Evolutionary conservation across 495 filamentous ascomycete species (phyloP), one percentile per base, ranked within the genome.

Genomic region (Penicillium paradoxum): DNA sequence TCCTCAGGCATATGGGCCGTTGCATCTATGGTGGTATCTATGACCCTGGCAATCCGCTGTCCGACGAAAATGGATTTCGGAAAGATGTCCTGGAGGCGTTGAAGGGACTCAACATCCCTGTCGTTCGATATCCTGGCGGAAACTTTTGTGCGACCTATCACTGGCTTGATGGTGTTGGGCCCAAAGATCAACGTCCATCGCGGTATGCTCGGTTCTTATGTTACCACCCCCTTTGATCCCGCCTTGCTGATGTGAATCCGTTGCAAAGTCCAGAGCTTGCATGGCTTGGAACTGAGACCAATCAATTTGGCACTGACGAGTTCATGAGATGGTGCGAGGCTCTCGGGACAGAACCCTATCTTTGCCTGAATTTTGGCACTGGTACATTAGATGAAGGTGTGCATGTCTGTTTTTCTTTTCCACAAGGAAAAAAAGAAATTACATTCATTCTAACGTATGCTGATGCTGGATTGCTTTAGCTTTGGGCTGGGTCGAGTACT

Each of bases 21-120:
- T 91, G 87, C 70, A 89, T 91, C 66, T 91, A 91, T 64, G 87
- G 87, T 49, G 88, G 88, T 52, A 87, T 91, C 62, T 90, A 89
- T 68, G 87, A 90, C 53, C 87, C 86, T 2, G 76, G 72, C 11
- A 89, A 81, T 62, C 71, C 80, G 0, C 71, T 89, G n/a, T 83
- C 85, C 3, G 88, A 90, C 55, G 74, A 82, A 49, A 76, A 88
- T 60, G 87, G 87, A 13, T 90, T 88, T 66, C 81, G 87, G 14
- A 88, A 77, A 55, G 87, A 90, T 67, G 87, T 91, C 14, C 74
- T 90, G 22, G 75, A 78, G 45, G 81, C 84, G 7, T 68, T 90
- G 47, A 80, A 81, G 57, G 85, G 87, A 53, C 73, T 90, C 19
- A 78, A 84, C 33, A 79, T 87, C 25, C 87, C 88, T 18, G 86